These are phyloP conservation scores for Kockiozyma suomiensis DNA, from an alignment of 805 yeast species.

Conservation along the genomic window DNA sequence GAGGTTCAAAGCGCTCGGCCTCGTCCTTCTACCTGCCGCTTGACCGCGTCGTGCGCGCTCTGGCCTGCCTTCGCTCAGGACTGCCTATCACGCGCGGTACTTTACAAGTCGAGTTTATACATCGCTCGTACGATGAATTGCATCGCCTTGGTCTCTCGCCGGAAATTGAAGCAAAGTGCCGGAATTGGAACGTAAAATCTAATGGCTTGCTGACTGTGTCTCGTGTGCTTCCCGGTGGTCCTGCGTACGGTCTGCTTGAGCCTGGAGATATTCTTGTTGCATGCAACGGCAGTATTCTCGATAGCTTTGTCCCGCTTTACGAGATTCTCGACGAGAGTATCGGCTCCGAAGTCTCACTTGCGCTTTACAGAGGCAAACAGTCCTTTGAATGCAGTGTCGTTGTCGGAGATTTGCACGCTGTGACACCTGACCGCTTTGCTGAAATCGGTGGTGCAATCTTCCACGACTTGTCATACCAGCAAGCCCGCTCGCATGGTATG, in stretches of 20 bases:
- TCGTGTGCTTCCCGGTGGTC: constrained; percentile 29
- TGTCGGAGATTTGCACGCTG: constrained; percentile 30
- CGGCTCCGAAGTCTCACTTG: constrained; percentile 7
- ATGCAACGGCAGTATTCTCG: constrained; percentile 18
- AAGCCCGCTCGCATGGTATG: constrained; percentile 32
- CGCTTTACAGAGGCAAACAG: constrained; percentile 15
- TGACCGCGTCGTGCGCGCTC: constrained; percentile 31
- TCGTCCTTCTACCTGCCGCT: constrained; percentile 33
- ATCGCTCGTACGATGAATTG: constrained; percentile 30
- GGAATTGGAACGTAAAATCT: constrained; percentile 15
- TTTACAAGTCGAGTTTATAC: constrained; percentile 29
- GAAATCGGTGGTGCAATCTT: constrained; percentile 33
- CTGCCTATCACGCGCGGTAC: constrained; percentile 30
- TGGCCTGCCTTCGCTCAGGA: constrained; percentile 22
- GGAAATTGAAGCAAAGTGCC: constrained; percentile 24
- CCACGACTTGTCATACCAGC: constrained; percentile 33
- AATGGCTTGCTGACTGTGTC: constrained; percentile 29
- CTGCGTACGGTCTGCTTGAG: constrained; percentile 27
- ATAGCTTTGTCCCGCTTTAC: constrained; percentile 26
- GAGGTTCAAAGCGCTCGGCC: constrained; percentile 32
- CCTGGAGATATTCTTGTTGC: constrained; percentile 32
- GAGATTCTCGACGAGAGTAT: constrained; percentile 25
- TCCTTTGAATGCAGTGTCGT: constrained; percentile 5
- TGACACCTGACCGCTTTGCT: constrained; percentile 28
- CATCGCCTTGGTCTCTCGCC: constrained; percentile 27